Percentiles rank a stretch among this genome's conserved stretches.
Conservation (phyloP, 1,284 basidiomycete species). For the Ganoderma multipileum region DNA sequence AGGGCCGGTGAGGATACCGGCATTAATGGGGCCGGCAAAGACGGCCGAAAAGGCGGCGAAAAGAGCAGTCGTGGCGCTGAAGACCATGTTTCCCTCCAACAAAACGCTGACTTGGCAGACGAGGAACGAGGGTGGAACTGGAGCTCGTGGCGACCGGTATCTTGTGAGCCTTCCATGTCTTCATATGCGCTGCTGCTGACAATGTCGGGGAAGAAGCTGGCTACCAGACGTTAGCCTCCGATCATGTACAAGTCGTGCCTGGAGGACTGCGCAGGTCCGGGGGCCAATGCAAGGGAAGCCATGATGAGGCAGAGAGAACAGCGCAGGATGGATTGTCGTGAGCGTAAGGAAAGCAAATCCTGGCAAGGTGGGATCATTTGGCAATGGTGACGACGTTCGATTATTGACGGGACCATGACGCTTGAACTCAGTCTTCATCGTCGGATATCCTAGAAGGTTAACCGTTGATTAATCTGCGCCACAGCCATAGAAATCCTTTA, state of each 20-base stretch:
- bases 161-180: too few relatives aligned
- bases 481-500: background rate
- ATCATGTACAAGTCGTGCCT: background rate
- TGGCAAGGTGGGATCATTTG: background rate
- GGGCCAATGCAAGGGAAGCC: too few relatives aligned
- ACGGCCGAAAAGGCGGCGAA: constrained; percentile 8
- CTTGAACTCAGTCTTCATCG: background rate
- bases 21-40: constrained; percentile 4
- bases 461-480: background rate
- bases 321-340: background rate
- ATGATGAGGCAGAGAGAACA: too few relatives aligned
- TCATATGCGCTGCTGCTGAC: background rate
- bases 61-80: constrained; percentile 11
- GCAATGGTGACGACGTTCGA: background rate
- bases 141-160: background rate
- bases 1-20: constrained; percentile 11
- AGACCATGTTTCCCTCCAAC: constrained; percentile 20
- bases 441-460: background rate
- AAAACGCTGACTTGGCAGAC: background rate
- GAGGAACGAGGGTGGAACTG: background rate
- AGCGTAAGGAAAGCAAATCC: too few relatives aligned
- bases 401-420: background rate
- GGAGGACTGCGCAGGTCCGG: background rate
- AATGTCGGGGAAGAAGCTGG: background rate
- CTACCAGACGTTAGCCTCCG: background rate